These are phyloP conservation scores for Fusarium algeriense DNA, from an alignment of 2,329 filamentous ascomycete genomes.

Conservation along the genomic window DNA sequence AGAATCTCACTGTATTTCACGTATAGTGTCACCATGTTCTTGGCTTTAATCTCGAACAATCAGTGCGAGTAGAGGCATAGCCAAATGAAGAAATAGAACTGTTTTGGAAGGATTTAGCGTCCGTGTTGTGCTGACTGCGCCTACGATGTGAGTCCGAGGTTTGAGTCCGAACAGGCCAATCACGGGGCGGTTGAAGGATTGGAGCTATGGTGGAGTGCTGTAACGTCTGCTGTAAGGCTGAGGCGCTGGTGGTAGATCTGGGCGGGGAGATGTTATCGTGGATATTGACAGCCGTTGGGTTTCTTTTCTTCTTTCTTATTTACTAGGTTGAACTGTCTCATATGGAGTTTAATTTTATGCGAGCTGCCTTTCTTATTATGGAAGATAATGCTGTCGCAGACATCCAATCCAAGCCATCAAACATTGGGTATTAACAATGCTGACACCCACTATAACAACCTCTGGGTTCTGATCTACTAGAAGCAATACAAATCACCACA, in stretches of 20 bases:
- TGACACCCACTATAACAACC: fast-evolving
- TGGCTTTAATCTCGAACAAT: constrained; percentile 28
- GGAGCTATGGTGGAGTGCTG: neutral
- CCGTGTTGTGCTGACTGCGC: neutral
- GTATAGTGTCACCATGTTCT: neutral
- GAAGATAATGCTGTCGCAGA: fast-evolving
- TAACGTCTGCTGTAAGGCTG: constrained; percentile 17
- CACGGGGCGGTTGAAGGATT: neutral
- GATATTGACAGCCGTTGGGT: neutral
- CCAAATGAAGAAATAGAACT: neutral
- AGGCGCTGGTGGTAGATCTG: neutral
- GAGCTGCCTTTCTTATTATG: fast-evolving
- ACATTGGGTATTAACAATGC: too few species aligned
- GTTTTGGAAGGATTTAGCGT: constrained; percentile 10
- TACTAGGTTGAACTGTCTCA: fast-evolving
- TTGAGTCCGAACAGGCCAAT: constrained; percentile 42
- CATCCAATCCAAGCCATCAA: too few species aligned
- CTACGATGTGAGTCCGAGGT: constrained; percentile 28
- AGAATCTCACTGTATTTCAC: neutral
- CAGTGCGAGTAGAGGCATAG: constrained; percentile 20
- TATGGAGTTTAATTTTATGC: neutral
- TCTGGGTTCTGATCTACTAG: neutral
- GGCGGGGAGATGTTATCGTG: neutral
- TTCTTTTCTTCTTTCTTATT: neutral
- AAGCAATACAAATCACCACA: too few species aligned